Evolutionary conservation across 768 basidiomycete genomes (phyloP), one percentile per base, ranked within the genome.

Genomic region (Coprinopsis marcescibilis): DNA sequence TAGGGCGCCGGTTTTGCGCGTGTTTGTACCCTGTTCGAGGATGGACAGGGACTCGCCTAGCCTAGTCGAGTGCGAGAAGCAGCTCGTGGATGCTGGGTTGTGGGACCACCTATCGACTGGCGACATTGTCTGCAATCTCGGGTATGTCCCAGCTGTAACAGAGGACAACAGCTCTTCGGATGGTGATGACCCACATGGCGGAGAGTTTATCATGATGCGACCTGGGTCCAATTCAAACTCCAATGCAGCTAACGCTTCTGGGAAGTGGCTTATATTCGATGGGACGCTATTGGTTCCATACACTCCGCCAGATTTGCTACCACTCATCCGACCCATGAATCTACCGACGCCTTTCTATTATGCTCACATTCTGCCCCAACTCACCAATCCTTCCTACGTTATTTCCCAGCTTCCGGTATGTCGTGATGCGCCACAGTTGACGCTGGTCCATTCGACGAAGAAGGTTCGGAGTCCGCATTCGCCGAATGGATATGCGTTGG

Each of bases 321-420:
- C 80, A 1, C 58, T 86, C 15, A 58, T 65, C 12, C 74, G 80
- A 43, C 71, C 81, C 1, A 71, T 88, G 15, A 71, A 68, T 41
- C 72, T 90, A 7, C 85, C 85, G 0, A 81, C 86, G 0, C 88
- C 88, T 1, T 78, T 81, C 51, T 90, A 89, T 66, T 89, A 85
- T 61, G 62, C 72, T 13, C 86, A 89, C 56, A 77, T 89, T 59
- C 66, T 79, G 47, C 70, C 64, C 51, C 61, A 52, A 40, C 61
- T 52, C 54, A 59, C 64, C 20, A 70, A 72, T 49, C 67, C 67
- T 14, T 59, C 59, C 2, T 70, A 67, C 51, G 45, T 57, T 13
- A 66, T 73, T 29, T 47, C 59, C 20, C 62, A 56, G 21, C 55
- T 75, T 38, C 68, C 70, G 3, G 55, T 65, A 3, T 68, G 60